These are phyloP conservation scores for Thermomucor indicae-seudaticae DNA, from an alignment of 371 early-diverging fungal genomes.

Conservation along the genomic window DNA sequence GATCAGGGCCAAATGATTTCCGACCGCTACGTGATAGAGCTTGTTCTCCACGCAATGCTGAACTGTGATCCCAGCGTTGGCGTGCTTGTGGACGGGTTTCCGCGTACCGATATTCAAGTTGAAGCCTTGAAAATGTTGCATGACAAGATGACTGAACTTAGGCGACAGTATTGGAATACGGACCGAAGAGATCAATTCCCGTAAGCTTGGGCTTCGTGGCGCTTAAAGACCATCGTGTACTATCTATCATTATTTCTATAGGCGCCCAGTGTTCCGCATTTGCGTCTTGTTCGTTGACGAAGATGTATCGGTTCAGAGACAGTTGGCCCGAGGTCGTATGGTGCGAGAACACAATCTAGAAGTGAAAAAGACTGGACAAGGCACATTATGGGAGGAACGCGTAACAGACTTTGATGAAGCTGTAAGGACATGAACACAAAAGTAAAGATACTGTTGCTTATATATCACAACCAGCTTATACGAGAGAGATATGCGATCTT, in stretches of 20 bases:
- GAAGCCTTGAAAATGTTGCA: conserved; percentile 58
- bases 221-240: not conserved
- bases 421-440: too few relatives aligned
- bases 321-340: conserved; percentile 52
- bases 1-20: conserved; percentile 65
- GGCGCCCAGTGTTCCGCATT: conserved; percentile 63
- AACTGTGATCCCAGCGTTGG: conserved; percentile 60
- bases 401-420: conserved; percentile 63
- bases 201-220: conserved; percentile 10
- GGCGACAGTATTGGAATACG: conserved; percentile 52
- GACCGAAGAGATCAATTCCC: conserved; percentile 55
- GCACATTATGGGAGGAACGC: conserved; percentile 62
- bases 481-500: conserved; percentile 62
- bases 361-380: conserved; percentile 55
- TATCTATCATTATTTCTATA: conserved; percentile 2
- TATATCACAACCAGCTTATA: conserved; percentile 34
- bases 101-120: conserved; percentile 63
- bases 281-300: conserved; percentile 66
- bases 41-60: conserved; percentile 54
- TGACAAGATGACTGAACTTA: conserved; percentile 59
- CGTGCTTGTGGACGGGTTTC: conserved; percentile 67
- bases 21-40: conserved; percentile 58
- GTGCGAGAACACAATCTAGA: conserved; percentile 59
- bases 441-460: not conserved
- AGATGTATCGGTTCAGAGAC: conserved; percentile 59